phyloP scores from a whole-genome alignment of 179 eudicot genomes.

The Sideroxylon spinosum region DNA sequence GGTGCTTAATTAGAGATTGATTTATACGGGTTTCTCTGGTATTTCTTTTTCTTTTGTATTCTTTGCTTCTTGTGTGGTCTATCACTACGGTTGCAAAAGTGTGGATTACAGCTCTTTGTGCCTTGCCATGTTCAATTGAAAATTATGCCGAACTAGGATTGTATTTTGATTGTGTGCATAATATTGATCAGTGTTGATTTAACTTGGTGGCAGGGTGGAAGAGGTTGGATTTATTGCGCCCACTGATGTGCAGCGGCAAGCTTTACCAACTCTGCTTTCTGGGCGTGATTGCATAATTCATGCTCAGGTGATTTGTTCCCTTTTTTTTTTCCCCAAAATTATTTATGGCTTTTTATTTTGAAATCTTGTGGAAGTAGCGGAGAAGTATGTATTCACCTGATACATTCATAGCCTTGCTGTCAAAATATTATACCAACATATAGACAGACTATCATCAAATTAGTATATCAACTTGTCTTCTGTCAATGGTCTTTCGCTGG shows the following conservation, averaged over 20 bases:
- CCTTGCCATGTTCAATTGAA: not conserved
- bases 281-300: constrained; percentile 85
- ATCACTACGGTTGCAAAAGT: not conserved
- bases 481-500: not conserved
- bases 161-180: not conserved
- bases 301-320: constrained; percentile 58
- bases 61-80: not conserved
- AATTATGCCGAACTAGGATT: not conserved
- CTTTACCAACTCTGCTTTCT: constrained; percentile 76
- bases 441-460: not conserved
- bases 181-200: not conserved
- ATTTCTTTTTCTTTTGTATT: not conserved
- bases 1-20: not conserved
- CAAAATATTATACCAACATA: not conserved
- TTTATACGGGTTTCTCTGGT: not conserved
- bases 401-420: not conserved
- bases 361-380: not conserved
- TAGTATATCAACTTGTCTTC: not conserved
- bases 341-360: not conserved
- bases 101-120: not conserved
- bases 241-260: constrained; percentile 75
- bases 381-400: not conserved
- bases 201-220: constrained; percentile 56
- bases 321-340: not conserved
- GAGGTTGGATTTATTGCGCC: constrained; percentile 72